Base-by-base conservation (phyloP, 2,329 filamentous ascomycete species). In the Ceratocystis destructans region DNA sequence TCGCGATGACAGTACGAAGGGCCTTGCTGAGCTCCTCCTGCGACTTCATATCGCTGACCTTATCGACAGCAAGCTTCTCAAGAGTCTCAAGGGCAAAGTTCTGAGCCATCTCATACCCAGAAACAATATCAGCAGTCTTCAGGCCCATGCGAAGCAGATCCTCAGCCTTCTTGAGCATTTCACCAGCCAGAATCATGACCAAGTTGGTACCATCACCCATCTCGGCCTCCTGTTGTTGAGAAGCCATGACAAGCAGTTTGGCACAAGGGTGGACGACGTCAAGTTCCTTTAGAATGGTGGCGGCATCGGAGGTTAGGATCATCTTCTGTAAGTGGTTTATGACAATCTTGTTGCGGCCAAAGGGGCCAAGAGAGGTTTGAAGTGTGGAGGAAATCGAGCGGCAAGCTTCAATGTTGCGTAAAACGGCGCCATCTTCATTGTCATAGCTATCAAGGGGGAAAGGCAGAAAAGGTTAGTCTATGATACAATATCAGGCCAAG, bases 321-420 rank as follows among this genome's bases (percentile, higher is more conserved):
- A 99, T 96, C 83, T 99, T 99, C 78, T 96, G 90, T 70, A 99
- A 83, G 79, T 99, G 95, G 82, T 99, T 99, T 82, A 99, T 97
- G 79, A 99, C 90, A 75, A 99, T 92, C 82, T 99, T 99, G 83
- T 99, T 99, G 78, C 94, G 89, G 74, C 94, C 94, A 78, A 96
- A 96, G 68, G 94, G 94, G 64, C 94, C 95, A 45, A 99, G 84
- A 59, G 94, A 97, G 67, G 94, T 97, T 81, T 96, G 91, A 62
- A 99, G 94, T 64, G 94, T 99, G 73, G 89, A 89, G 68, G 94
- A 87, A 77, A 99, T 97, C 71, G 94, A 90, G 70, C 92, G 86
- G 81, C 94, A 99, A 75, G 95, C 94, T 75, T 99, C 95, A 79
- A 99, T 97, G 78, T 99, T 99, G 75, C 94, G 91, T 71, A 97